Evolutionary conservation across 495 filamentous ascomycete species (phyloP).

Genomic region (Clavariopsis aquatica): DNA sequence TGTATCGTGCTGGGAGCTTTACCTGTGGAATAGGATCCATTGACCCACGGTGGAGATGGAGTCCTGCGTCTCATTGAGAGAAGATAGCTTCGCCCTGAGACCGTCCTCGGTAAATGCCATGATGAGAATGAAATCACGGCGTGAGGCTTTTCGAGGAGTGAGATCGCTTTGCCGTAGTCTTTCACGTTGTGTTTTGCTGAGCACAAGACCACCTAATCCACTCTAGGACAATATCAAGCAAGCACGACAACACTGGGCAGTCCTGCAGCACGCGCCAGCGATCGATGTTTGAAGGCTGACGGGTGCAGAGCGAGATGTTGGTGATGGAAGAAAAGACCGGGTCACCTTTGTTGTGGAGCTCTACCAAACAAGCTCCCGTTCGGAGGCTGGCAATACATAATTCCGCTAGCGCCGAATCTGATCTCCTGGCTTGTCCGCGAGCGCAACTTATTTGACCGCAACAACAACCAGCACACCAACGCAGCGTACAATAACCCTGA

Average conservation of each 20-base stretch:
- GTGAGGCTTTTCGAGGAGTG: not conserved
- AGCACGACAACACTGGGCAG: conserved; percentile 2
- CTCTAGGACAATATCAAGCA: not conserved
- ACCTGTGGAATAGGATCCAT: conserved; percentile 99
- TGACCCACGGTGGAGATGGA: conserved; percentile 92
- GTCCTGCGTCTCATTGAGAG: conserved; percentile 93
- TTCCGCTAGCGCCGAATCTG: conserved; percentile 4
- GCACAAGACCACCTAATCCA: not conserved
- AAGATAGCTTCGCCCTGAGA: conserved; percentile 88
- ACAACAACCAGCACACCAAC: conserved; percentile 3
- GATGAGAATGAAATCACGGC: not conserved
- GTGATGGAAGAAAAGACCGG: not conserved
- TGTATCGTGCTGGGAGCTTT: conserved; percentile 34
- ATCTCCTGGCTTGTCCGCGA: conserved; percentile 2
- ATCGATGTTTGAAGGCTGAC: conserved; percentile 1
- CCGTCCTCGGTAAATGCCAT: conserved; percentile 97
- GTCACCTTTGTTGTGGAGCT: not conserved
- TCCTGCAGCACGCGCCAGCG: not conserved
- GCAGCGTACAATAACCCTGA: not conserved
- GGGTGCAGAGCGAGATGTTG: not conserved
- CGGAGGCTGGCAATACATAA: not conserved
- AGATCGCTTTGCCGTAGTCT: not conserved
- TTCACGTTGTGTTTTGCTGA: not conserved
- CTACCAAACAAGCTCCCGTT: not conserved
- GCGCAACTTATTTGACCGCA: conserved; percentile 6